Base-by-base conservation (phyloP, 768 basidiomycete species). In the Boletellus ananiceps region DNA sequence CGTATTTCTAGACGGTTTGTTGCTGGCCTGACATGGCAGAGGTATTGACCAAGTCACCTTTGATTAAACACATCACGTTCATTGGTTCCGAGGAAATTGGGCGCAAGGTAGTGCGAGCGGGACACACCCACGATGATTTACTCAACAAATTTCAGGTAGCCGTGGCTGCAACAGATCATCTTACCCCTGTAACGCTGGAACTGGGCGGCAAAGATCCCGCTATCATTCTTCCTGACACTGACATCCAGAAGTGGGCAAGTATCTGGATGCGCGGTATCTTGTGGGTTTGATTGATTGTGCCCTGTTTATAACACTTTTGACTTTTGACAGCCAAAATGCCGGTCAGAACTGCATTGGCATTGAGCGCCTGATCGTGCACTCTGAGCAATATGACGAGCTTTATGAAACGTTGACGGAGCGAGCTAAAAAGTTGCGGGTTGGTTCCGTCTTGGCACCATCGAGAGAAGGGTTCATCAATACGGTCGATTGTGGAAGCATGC, bases 341-440 rank as follows among this genome's bases (percentile, higher is more conserved):
- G 94, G 94, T 18, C 95, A 97, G 71, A 97, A 97, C 60, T 99
- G 95, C 66, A 95, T 99, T 59, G 95, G 94, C 32, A 89, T 94
- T 54, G 95, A 99, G 67, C 82, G 93, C 2, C 78, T 98, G 56
- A 79, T 98, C 40, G 91, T 98, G 33, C 93, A 93, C 59, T 63
- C 72, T 0, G 75, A 76, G 0, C 85, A 91, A 59, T 87, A 93
- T 58, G 81, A 92, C 40, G 80, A 83, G 5, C 78, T 98, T 42
- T 78, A 84, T 56, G 71, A 74, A 3, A 75, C 82, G 18, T 74
- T 97, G 58, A 61, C 70, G 18, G 78, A 82, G n/a, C 79, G 85
- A 14, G 79, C 83, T 33, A 65, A 69, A 31, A 82, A 80, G 57
- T 72, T 97, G 43, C 86, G 91, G n/a, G 70, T 82, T 19, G 93